Conservation (phyloP, 441 rosid genomes). For the Populus tomentosa region DNA sequence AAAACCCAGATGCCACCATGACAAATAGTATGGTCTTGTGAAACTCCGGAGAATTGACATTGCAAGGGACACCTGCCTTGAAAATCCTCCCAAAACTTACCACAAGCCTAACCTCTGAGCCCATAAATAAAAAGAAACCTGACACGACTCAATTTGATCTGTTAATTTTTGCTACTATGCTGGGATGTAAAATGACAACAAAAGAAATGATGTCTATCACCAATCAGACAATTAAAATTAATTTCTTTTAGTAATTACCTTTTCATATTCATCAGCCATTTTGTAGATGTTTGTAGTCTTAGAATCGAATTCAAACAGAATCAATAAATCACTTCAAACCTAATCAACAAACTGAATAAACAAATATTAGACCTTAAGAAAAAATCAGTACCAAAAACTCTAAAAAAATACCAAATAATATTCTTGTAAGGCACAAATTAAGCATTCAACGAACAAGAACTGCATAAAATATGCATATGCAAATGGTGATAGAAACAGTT, state of each 20-base stretch:
- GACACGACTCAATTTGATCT: neutral
- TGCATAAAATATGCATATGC: neutral
- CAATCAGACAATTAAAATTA: neutral
- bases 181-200: neutral
- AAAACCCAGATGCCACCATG: too few species aligned
- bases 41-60: too few species aligned
- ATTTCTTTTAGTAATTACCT: conserved; percentile 32
- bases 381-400: neutral
- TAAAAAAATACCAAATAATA: neutral
- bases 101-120: neutral
- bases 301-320: neutral
- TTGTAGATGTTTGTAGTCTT: neutral
- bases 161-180: neutral
- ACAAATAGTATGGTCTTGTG: too few species aligned
- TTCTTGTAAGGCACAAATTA: neutral
- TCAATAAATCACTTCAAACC: neutral
- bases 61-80: too few species aligned
- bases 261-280: conserved; percentile 72
- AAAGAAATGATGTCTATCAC: neutral
- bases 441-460: neutral
- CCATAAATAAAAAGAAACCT: neutral
- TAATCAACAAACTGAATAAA: neutral
- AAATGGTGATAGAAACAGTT: neutral
- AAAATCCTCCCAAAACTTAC: too few species aligned
- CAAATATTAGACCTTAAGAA: neutral